Evolutionary conservation across 2,329 filamentous ascomycete genomes (phyloP).

Genomic region (Alternaria incomplexa): DNA sequence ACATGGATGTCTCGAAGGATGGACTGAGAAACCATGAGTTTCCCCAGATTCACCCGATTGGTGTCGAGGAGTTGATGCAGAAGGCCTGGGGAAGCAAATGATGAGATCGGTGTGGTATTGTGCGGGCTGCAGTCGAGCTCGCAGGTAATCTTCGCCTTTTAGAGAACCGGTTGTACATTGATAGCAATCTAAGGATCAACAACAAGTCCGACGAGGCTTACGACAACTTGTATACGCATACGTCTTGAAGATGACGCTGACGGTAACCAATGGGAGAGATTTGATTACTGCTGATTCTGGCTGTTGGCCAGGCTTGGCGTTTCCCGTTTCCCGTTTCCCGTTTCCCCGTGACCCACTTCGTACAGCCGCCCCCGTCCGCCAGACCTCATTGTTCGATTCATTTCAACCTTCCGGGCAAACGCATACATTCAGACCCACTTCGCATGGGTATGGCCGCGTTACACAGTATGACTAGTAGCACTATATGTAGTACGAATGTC

Average conservation of each 20-base stretch:
- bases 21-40: slow-evolving; percentile 14
- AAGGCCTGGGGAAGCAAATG: slow-evolving; percentile 13
- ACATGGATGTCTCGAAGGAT: slow-evolving; percentile 9
- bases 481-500: background rate
- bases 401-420: background rate
- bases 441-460: background rate
- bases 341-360: background rate
- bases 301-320: background rate
- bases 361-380: background rate
- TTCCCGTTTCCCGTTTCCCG: background rate
- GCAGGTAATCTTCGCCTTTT: no score
- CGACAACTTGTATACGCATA: background rate
- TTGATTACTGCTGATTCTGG: background rate
- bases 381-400: background rate
- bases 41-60: slow-evolving; percentile 13
- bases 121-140: background rate
- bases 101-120: background rate
- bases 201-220: background rate
- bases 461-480: background rate
- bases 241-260: background rate
- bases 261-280: background rate
- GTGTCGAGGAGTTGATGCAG: slow-evolving; percentile 11
- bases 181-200: background rate
- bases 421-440: background rate
- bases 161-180: background rate